These are phyloP conservation scores for Aschersonia sp. DNA, from an alignment of 2,329 filamentous ascomycete species.

Conservation along the genomic window DNA sequence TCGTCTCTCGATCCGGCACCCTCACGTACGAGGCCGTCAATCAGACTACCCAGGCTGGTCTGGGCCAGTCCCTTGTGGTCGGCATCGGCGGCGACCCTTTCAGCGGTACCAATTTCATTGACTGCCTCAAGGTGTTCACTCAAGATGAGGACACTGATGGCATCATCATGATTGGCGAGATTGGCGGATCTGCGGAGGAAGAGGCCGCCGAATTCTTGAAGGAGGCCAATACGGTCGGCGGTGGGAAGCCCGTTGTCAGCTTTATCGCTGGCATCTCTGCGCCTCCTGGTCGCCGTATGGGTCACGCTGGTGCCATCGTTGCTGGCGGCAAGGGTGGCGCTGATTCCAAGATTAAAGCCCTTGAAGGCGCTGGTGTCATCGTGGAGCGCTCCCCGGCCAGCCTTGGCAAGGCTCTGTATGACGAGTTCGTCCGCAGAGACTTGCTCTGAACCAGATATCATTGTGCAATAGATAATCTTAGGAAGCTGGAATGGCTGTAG, in stretches of 20 bases:
- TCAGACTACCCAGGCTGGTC: constrained; percentile 93
- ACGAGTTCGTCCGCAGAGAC: constrained; percentile 70
- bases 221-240: constrained; percentile 75
- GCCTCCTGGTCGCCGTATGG: constrained; percentile 92
- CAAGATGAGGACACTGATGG: constrained; percentile 93
- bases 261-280: constrained; percentile 99
- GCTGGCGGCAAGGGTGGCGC: constrained; percentile 95
- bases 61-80: constrained; percentile 95
- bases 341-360: constrained; percentile 92
- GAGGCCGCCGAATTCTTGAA: constrained; percentile 94
- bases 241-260: constrained; percentile 83
- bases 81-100: constrained; percentile 98
- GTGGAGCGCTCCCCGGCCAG: constrained; percentile 76
- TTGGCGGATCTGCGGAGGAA: constrained; percentile 94
- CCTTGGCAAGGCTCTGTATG: constrained; percentile 85
- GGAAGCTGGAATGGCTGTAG: no score
- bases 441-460: not conserved
- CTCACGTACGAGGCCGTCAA: constrained; percentile 99
- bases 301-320: constrained; percentile 96
- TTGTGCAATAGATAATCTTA: no score
- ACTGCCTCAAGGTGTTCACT: constrained; percentile 95
- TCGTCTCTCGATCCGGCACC: constrained; percentile 95
- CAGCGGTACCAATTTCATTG: constrained; percentile 98
- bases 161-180: constrained; percentile 99
- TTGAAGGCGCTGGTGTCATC: constrained; percentile 65